These are phyloP conservation scores for Plenodomus lindquistii DNA, from an alignment of 2,329 filamentous ascomycete species.

Conservation along the genomic window DNA sequence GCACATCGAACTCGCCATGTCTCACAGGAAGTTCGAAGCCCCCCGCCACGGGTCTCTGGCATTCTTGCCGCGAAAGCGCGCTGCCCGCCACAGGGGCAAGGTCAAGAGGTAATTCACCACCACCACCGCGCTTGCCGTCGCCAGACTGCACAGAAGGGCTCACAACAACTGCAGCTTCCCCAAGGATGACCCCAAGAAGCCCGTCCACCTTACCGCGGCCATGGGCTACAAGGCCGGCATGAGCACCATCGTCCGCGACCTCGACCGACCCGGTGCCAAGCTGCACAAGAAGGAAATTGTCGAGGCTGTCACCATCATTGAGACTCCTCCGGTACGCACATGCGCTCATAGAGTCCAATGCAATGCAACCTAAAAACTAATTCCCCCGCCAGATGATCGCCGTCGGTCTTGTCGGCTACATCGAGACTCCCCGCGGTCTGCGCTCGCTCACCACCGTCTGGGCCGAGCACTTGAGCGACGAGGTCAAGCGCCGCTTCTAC, in stretches of 20 bases:
- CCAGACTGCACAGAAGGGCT: constrained; percentile 7
- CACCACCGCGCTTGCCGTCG: constrained; percentile 13
- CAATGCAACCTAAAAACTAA: constrained; percentile 44
- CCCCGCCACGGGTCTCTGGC: constrained; percentile 83
- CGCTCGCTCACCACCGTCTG: constrained; percentile 99
- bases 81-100: constrained; percentile 91
- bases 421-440: constrained; percentile 98
- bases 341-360: constrained; percentile 57
- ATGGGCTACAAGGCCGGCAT: constrained; percentile 99
- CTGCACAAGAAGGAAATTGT: constrained; percentile 78
- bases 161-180: constrained; percentile 72
- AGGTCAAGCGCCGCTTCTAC: constrained; percentile 99
- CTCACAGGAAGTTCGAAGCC: constrained; percentile 77
- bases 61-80: constrained; percentile 73
- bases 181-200: constrained; percentile 99
- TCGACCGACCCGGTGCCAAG: constrained; percentile 99
- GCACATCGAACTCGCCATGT: constrained; percentile 48
- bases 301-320: constrained; percentile 48
- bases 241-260: constrained; percentile 99
- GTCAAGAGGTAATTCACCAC: constrained; percentile 89
- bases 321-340: constrained; percentile 68
- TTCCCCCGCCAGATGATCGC: constrained; percentile 84
- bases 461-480: constrained; percentile 98
- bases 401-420: constrained; percentile 99
- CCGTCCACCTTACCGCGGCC: constrained; percentile 94